Percentiles rank a stretch among this genome's conserved stretches.
These are phyloP conservation scores for Epichloe bromicola DNA, from an alignment of 2,329 filamentous ascomycete species.

Conservation along the genomic window DNA sequence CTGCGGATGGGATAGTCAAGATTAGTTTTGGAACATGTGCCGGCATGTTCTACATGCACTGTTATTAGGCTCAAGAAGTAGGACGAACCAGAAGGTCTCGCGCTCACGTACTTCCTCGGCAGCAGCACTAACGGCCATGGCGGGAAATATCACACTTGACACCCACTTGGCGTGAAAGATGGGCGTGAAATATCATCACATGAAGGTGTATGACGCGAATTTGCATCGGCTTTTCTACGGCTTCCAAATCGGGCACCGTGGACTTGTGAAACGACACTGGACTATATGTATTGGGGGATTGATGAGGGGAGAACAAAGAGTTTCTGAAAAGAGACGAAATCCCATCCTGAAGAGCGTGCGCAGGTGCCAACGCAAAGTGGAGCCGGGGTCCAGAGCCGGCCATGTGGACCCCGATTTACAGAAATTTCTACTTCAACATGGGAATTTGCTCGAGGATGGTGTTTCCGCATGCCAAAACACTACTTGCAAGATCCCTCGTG, in stretches of 20 bases:
- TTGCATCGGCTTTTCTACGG: background rate
- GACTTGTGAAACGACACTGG: background rate
- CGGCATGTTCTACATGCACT: background rate
- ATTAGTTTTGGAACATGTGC: background rate
- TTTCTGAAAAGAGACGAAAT: background rate
- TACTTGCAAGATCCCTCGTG: too few species aligned
- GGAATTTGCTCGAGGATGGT: background rate
- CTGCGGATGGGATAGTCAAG: background rate
- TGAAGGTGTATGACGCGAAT: background rate
- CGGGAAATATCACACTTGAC: background rate
- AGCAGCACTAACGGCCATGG: conserved; percentile 1
- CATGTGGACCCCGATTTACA: background rate
- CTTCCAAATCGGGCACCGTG: background rate
- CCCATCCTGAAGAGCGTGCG: background rate
- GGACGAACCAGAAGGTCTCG: conserved; percentile 3
- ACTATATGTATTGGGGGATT: background rate
- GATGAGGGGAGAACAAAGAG: background rate
- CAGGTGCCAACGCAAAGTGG: conserved; percentile 1
- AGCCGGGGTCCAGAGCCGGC: background rate
- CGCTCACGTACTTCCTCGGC: conserved; percentile 5
- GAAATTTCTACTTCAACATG: background rate
- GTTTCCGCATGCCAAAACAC: too few species aligned
- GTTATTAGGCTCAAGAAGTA: too few species aligned
- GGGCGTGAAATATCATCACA: conserved; percentile 1
- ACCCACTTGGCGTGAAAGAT: background rate